Conservation (phyloP, 2,329 filamentous ascomycete genomes). For the Boeremia exigua region DNA sequence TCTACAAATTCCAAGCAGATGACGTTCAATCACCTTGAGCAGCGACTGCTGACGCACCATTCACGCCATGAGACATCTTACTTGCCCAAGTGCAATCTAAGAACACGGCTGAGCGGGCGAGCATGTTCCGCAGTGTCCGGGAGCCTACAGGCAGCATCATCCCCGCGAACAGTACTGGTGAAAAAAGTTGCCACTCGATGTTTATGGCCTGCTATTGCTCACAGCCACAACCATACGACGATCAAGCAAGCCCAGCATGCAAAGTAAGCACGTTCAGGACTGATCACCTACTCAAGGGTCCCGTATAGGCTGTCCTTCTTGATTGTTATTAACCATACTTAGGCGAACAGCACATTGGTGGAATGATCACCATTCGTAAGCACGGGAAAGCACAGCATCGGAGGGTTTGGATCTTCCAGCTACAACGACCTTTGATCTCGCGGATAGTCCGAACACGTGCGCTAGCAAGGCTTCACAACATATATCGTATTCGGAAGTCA, state of each 20-base stretch:
- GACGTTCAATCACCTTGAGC: conserved; percentile 1
- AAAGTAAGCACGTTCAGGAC: conserved; percentile 5
- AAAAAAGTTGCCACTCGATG: conserved; percentile 4
- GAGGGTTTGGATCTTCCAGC: conserved; percentile 7
- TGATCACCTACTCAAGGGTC: too few species aligned
- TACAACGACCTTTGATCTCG: conserved; percentile 3
- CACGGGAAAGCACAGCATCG: conserved; percentile 9
- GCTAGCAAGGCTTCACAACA: conserved; percentile 17
- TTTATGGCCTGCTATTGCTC: conserved; percentile 8
- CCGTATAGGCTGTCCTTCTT: conserved; percentile 4
- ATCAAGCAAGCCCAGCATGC: conserved; percentile 7
- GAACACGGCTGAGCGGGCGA: neutral
- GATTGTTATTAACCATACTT: neutral
- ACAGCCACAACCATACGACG: conserved; percentile 18
- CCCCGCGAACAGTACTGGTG: neutral
- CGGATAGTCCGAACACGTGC: conserved; percentile 9
- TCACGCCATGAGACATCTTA: conserved; percentile 1
- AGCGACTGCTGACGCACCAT: conserved; percentile 6
- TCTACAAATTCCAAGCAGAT: conserved; percentile 11
- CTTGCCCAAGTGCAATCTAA: conserved; percentile 8
- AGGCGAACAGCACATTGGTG: neutral
- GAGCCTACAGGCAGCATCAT: neutral
- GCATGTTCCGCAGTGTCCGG: neutral
- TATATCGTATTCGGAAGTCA: conserved; percentile 13
- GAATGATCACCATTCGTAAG: neutral